Conservation (phyloP, 495 filamentous ascomycete species). For the Aspergillus affinis region DNA sequence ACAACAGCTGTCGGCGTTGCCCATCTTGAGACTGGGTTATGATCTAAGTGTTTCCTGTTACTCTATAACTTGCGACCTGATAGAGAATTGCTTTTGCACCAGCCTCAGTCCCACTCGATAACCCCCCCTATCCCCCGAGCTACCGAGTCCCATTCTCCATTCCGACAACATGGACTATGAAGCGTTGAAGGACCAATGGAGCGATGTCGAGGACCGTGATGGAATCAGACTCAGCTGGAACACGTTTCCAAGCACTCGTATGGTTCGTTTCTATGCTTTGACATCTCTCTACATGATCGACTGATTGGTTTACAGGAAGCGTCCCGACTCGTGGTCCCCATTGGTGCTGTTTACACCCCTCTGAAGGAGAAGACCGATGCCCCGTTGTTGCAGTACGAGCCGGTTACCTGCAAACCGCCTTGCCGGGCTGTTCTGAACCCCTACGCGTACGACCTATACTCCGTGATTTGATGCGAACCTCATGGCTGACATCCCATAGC, state of each 20-base stretch:
- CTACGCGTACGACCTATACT: conserved; percentile 69
- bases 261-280: conserved; percentile 56
- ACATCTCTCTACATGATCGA: conserved; percentile 9
- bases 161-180: conserved; percentile 69
- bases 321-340: conserved; percentile 92
- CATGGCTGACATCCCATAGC: conserved; percentile 48
- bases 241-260: conserved; percentile 96
- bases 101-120: conserved; percentile 19
- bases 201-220: conserved; percentile 94
- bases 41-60: conserved; percentile 29
- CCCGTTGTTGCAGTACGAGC: conserved; percentile 91
- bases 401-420: conserved; percentile 93
- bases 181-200: conserved; percentile 93
- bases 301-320: conserved; percentile 70
- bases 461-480: conserved; percentile 1
- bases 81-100: conserved; percentile 18
- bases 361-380: conserved; percentile 93
- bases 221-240: conserved; percentile 98
- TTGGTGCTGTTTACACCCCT: conserved; percentile 94
- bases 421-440: conserved; percentile 97
- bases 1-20: conserved; percentile 26
- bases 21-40: conserved; percentile 33
- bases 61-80: conserved; percentile 22
- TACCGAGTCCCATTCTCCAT: conserved; percentile 28
- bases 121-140: conserved; percentile 28